Evolutionary conservation across 2,329 filamentous ascomycete species (phyloP), one percentile per base, ranked within the genome.

Genomic region (Macroventuria anomochaeta): DNA sequence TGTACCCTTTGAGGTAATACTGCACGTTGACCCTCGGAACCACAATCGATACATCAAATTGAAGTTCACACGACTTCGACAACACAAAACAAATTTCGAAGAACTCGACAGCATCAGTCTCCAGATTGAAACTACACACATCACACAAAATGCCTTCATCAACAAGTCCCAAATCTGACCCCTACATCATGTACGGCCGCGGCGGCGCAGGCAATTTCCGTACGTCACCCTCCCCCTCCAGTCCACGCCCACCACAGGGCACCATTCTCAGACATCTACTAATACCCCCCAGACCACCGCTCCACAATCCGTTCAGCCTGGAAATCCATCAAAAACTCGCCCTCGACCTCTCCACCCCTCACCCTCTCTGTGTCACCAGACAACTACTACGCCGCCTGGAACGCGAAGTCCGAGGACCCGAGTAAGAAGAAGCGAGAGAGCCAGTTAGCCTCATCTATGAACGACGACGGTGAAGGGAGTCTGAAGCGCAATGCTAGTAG

Each of bases 151-250:
- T 55, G 53, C 53, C 46, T 33, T 46, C 44, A 11, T 50, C 46
- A 15, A 41, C 46, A 33, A 37, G 21, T 25, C 53, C 53, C 26
- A 55, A 55, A 34, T 29, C 44, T 3, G 53, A 55, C 31, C 53
- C 53, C 10, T 55, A 55, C 46, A 55, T 55, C 46, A 42, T 51
- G n/a, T 55, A 55, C 25, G 53, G 53, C 7, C 53, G 53, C 41
- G 53, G 53, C 36, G 53, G 53, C 25, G 53, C 53, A 7, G 53
- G 53, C 18, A 55, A 55, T 36, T 50, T 55, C 25, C 53, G 53
- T 55, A 50, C 12, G 46, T 33, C 26, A 31, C 13, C 15, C 21
- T 26, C 10, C n/a, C 6, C 8, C 17, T 4, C 17, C 23, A 25
- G 23, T n/a, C n/a, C n/a, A n/a, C n/a, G n/a, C n/a, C n/a, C n/a